These are phyloP conservation scores for Boletus bicolor DNA, from an alignment of 768 basidiomycete genomes.

Conservation along the genomic window DNA sequence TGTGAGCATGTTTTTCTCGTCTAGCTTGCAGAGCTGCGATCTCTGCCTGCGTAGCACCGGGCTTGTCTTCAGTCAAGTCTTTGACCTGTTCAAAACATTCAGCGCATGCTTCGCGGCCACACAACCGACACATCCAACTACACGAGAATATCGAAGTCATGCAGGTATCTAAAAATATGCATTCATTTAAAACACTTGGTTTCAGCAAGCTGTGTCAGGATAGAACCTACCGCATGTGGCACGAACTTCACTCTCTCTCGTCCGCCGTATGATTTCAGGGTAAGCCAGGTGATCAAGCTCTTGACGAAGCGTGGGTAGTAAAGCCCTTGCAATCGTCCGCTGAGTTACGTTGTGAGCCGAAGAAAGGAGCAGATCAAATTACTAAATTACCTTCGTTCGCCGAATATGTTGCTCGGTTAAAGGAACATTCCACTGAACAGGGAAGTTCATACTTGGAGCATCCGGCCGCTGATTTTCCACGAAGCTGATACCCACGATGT, in stretches of 20 bases:
- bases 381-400: constrained; percentile 54
- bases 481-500: constrained; percentile 67
- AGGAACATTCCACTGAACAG: constrained; percentile 62
- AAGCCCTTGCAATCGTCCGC: constrained; percentile 64
- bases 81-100: constrained; percentile 75
- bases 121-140: constrained; percentile 87
- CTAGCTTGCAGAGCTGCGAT: constrained; percentile 47
- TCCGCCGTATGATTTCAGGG: constrained; percentile 62
- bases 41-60: constrained; percentile 46
- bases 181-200: constrained; percentile 7
- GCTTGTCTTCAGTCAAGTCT: constrained; percentile 55
- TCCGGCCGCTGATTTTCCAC: constrained; percentile 60
- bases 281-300: constrained; percentile 62
- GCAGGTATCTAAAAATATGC: constrained; percentile 69
- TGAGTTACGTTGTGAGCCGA: constrained; percentile 29
- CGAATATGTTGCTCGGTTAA: constrained; percentile 49
- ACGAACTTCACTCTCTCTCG: constrained; percentile 77
- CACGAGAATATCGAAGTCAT: constrained; percentile 90
- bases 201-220: constrained; percentile 1
- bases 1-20: constrained; percentile 59
- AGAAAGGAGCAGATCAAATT: neutral
- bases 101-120: constrained; percentile 86
- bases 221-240: constrained; percentile 73
- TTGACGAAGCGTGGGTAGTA: constrained; percentile 61
- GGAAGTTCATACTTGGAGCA: constrained; percentile 57